phyloP scores from a whole-genome alignment of 1,284 basidiomycete genomes.

The Irpex rosettiformis region DNA sequence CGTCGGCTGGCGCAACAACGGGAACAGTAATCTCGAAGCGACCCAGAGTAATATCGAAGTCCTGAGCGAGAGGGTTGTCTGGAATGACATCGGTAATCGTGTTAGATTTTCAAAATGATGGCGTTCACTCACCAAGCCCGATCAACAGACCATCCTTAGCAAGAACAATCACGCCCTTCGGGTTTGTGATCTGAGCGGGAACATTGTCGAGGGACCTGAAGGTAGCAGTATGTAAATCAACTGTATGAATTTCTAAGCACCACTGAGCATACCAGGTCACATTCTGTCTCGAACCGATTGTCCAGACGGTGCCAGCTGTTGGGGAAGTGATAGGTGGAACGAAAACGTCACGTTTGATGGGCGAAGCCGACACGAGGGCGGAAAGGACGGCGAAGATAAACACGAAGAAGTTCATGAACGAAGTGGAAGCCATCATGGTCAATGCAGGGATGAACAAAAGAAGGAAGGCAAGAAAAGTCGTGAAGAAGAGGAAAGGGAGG shows the following conservation, averaged over 20 bases:
- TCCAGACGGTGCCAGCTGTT: slow-evolving; percentile 35
- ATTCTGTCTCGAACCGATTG: slow-evolving; percentile 34
- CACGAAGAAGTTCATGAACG: slow-evolving; percentile 22
- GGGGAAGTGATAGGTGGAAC: slow-evolving; percentile 41
- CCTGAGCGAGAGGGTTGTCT: slow-evolving; percentile 32
- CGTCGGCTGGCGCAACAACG: slow-evolving; percentile 21
- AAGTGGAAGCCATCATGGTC: slow-evolving; percentile 23
- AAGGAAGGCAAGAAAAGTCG: neutral
- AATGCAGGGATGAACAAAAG: neutral
- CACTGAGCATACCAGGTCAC: slow-evolving; percentile 40
- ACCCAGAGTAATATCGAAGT: slow-evolving; percentile 40
- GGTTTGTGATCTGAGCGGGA: slow-evolving; percentile 46
- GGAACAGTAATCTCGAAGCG: slow-evolving; percentile 31
- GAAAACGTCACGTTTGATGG: slow-evolving; percentile 43
- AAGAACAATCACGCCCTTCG: slow-evolving; percentile 37
- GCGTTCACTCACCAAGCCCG: slow-evolving; percentile 25
- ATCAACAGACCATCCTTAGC: slow-evolving; percentile 31
- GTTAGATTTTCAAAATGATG: neutral
- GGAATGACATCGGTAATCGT: neutral
- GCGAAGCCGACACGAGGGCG: slow-evolving; percentile 26
- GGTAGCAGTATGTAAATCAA: neutral
- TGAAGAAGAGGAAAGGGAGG: neutral
- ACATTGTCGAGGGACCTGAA: slow-evolving; percentile 37
- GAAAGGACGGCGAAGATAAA: slow-evolving; percentile 24
- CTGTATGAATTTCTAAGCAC: neutral